Percentiles rank a stretch among this genome's conserved stretches.
phyloP scores from a whole-genome alignment of 1,284 basidiomycete species.

The Irpex sp. region DNA sequence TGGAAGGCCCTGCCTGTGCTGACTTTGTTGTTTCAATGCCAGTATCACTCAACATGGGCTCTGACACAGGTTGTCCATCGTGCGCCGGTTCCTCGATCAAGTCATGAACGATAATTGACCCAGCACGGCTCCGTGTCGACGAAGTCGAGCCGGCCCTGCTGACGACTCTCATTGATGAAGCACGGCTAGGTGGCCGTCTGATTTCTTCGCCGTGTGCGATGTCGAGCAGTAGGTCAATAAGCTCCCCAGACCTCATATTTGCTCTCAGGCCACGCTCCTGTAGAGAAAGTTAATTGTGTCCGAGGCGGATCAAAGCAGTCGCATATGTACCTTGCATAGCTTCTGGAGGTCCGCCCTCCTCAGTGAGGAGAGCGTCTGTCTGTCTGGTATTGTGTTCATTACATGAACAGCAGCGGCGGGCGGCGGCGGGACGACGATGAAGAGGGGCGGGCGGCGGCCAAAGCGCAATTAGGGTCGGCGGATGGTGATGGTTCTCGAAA shows the following conservation, averaged over 20 bases:
- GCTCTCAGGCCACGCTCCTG: constrained; percentile 76
- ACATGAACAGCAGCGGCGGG: background rate
- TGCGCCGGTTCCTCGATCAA: constrained; percentile 44
- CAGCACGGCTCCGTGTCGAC: constrained; percentile 32
- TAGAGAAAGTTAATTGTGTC: constrained; percentile 13
- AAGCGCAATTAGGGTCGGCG: background rate
- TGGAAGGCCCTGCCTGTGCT: constrained; percentile 20
- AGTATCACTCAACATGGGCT: constrained; percentile 45
- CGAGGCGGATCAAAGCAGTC: background rate
- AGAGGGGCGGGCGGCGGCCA: background rate
- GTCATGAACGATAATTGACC: constrained; percentile 47
- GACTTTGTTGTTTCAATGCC: no score
- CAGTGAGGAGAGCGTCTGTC: constrained; percentile 57
- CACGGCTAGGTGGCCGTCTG: constrained; percentile 19
- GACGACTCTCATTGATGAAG: constrained; percentile 27
- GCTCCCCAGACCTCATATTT: constrained; percentile 72
- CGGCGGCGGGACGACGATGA: background rate
- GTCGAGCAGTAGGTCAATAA: constrained; percentile 70
- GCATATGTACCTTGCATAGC: constrained; percentile 61
- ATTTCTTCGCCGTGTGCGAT: constrained; percentile 29
- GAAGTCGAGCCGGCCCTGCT: constrained; percentile 28
- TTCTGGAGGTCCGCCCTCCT: constrained; percentile 69
- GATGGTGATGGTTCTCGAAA: constrained; percentile 15
- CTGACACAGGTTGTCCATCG: constrained; percentile 4
- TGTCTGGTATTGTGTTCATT: constrained; percentile 51